Evolutionary conservation across 148 eudicot species (phyloP), one percentile per base, ranked within the genome.

Genomic region (Fagopyrum tataricum): DNA sequence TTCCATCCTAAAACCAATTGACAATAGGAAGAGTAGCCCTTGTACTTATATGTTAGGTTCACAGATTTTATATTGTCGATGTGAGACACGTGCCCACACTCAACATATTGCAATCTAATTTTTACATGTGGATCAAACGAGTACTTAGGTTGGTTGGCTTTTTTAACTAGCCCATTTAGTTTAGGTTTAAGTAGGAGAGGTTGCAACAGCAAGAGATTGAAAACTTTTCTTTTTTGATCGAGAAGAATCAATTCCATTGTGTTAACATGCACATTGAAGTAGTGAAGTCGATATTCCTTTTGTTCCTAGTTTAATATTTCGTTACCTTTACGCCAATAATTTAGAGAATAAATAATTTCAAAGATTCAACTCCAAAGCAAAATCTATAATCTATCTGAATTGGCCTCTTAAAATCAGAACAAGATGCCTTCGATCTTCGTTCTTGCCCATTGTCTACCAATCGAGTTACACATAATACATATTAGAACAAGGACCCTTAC

Each of bases 361-460:
- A 64, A 64, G 42, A 62, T 62, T 59, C 66, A 62, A 31, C 68
- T 31, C 68, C 24, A 59, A 59, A 59, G 66, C 66, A 59, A 59
- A 51, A 51, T 51, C 56, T 51, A 51, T 9, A 31, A 31, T 49
- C 59, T 53, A 44, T 53, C 59, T 53, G 59, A 53, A 20, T 53
- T 49, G 17, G 55, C 55, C 55, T 49, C 55, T 49, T 49, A 49
- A 49, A 49, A 58, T 58, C 24, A 20, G 64, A 23, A 58, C 31
- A 58, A 1, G 64, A 58, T 58, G 64, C 64, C 64, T 58, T 58
- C 37, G 24, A 58, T 58, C 18, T 49, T 49, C 55, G n/a, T 49
- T 6, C 55, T 49, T 49, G 55, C 11, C n/a, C 55, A 49, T 9
- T 46, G 49, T 11, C 49, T 46, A 46, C 15, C 49, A 7, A 46